Base-by-base conservation (phyloP, 345 rosid species). In the Eucalyptus microcorys region DNA sequence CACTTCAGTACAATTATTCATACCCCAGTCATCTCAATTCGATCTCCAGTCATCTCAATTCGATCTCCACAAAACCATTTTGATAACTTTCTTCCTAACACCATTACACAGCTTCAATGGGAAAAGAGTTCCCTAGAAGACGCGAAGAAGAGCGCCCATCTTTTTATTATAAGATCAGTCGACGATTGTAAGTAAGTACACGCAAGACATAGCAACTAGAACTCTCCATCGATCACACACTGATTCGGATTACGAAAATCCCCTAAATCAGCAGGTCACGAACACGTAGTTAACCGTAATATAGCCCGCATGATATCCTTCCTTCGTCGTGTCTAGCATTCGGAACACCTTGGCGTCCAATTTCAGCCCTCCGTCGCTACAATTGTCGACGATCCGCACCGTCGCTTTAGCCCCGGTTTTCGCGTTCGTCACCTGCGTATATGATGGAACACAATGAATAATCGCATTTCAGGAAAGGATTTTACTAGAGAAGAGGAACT, bases 371-470 rank as follows among this genome's bases (percentile, higher is more conserved):
- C 94, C 95, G 76, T 92, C 92, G 87, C 91, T 87, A 81, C 96
- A 95, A 85, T 92, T 94, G 87, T 94, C 95, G 43, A 95, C 94
- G 64, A 95, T 95, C 90, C 95, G 91, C 86, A 90, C 96, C 5
- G 91, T 94, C 37, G 88, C 87, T 53, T 89, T 88, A 34, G 94
- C 40, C 88, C 92, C 89, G 1, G 95, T 95, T 68, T 59, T 92
- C 43, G 89, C 89, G 66, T 95, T 94, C 7, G 92, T 94, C 50
- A 95, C 94, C 96, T 94, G 92, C 88, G 53, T 53, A 21, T 59
- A 3, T 3, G 14, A 24, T 16, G 27, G 32, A 17, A 45, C 21
- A 34, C 53, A 10, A 37, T 19, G 81, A 71, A 71, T 10, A 10
- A 37, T 68, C 13, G 42, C n/a, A 64, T 52, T 52, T 21, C 57